phyloP scores from a whole-genome alignment of 495 filamentous ascomycete species.

The Platismatia glauca region DNA sequence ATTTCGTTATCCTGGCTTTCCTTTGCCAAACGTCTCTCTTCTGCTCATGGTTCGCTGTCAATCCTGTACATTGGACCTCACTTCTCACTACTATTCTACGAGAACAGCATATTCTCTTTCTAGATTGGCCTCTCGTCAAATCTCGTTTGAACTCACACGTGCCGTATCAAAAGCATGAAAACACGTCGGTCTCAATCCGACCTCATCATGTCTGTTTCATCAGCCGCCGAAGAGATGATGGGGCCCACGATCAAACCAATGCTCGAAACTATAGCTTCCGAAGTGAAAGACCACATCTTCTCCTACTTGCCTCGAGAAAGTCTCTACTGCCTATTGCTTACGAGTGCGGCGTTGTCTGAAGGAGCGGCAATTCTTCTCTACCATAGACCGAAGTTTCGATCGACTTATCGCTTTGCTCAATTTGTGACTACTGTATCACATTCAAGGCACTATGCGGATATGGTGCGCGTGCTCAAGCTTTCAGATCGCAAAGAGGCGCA shows the following conservation, averaged over 20 bases:
- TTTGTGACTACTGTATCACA: slow-evolving; percentile 30
- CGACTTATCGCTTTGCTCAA: slow-evolving; percentile 35
- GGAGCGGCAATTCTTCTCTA: slow-evolving; percentile 27
- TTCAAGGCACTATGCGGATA: slow-evolving; percentile 23
- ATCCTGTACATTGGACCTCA: not conserved
- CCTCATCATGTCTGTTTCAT: not conserved
- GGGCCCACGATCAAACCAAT: slow-evolving; percentile 23
- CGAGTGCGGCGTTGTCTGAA: slow-evolving; percentile 24
- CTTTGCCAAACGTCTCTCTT: not conserved
- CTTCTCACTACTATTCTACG: not conserved
- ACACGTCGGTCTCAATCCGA: not conserved
- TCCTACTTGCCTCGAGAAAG: slow-evolving; percentile 21
- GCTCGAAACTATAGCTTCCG: slow-evolving; percentile 27
- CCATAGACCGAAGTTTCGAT: slow-evolving; percentile 25
- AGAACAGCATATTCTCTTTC: not conserved
- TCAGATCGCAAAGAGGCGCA: slow-evolving; percentile 15
- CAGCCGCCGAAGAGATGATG: not conserved
- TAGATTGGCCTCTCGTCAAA: not conserved
- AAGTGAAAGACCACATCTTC: slow-evolving; percentile 23
- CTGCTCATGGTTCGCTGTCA: not conserved
- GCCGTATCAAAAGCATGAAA: not conserved
- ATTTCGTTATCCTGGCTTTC: not conserved
- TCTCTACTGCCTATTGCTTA: slow-evolving; percentile 25
- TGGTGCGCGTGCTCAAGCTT: slow-evolving; percentile 30
- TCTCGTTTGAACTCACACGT: not conserved